Conservation (phyloP, 2,329 filamentous ascomycete genomes). For the Gremmenia infestans region DNA sequence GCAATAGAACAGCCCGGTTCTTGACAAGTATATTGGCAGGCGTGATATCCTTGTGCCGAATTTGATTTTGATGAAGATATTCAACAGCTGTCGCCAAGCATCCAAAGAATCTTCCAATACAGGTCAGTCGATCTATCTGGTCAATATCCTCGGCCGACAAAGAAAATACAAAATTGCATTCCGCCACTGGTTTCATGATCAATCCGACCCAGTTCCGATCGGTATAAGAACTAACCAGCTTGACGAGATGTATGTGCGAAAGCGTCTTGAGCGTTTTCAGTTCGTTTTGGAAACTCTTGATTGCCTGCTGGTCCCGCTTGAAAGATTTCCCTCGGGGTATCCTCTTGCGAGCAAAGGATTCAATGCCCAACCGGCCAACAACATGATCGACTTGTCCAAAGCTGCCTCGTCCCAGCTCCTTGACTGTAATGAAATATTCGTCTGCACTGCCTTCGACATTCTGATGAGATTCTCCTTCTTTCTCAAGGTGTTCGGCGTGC, state of each 20-base stretch:
- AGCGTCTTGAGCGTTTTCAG: slow-evolving; percentile 20
- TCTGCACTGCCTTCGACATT: slow-evolving; percentile 17
- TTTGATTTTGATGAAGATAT: slow-evolving; percentile 11
- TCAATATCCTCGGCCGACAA: neutral
- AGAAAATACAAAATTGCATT: slow-evolving; percentile 5
- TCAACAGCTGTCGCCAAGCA: slow-evolving; percentile 17
- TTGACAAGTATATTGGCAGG: slow-evolving; percentile 10
- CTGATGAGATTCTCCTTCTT: slow-evolving; percentile 23
- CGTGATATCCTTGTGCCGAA: slow-evolving; percentile 12
- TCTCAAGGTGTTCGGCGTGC: slow-evolving; percentile 25
- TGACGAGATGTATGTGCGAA: slow-evolving; percentile 18
- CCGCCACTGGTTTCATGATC: slow-evolving; percentile 24
- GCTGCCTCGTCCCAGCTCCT: slow-evolving; percentile 23
- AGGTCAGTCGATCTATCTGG: slow-evolving; percentile 16
- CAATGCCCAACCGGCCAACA: slow-evolving; percentile 9
- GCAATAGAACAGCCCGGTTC: slow-evolving; percentile 1
- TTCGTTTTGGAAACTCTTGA: slow-evolving; percentile 17
- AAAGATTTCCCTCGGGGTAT: slow-evolving; percentile 13
- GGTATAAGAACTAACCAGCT: slow-evolving; percentile 21
- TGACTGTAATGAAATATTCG: slow-evolving; percentile 22
- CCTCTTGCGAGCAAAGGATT: slow-evolving; percentile 8
- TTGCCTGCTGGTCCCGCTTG: neutral
- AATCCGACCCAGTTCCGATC: slow-evolving; percentile 17
- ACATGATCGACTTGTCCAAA: slow-evolving; percentile 27
- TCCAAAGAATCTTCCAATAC: slow-evolving; percentile 14